These are phyloP conservation scores for Fraxinus floribunda DNA, from an alignment of 305 asterid species.

Conservation along the genomic window DNA sequence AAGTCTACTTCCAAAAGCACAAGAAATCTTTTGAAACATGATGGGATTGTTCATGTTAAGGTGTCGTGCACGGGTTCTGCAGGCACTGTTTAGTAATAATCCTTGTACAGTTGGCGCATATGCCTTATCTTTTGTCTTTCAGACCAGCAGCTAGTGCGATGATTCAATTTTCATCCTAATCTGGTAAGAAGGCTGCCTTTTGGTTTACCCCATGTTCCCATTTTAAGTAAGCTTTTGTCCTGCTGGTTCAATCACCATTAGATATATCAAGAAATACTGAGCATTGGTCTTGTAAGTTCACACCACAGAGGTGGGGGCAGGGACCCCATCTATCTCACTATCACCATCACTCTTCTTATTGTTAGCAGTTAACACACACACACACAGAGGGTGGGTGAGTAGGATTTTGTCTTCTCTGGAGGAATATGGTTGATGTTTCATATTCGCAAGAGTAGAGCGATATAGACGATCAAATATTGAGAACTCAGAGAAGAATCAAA, in stretches of 20 bases:
- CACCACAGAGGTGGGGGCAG: not conserved
- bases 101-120: not conserved
- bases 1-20: not conserved
- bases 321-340: slow-evolving; percentile 32
- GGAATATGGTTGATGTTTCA: not conserved
- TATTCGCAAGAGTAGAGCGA: not conserved
- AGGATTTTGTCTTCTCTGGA: not conserved
- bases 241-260: slow-evolving; percentile 9
- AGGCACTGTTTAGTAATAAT: not conserved
- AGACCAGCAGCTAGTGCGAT: not conserved
- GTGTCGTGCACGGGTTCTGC: not conserved
- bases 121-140: not conserved
- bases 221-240: slow-evolving; percentile 5
- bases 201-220: not conserved
- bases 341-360: slow-evolving; percentile 20
- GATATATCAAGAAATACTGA: not conserved
- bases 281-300: not conserved
- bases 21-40: not conserved
- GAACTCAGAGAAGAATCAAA: not conserved
- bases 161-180: slow-evolving; percentile 16
- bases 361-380: not conserved
- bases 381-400: no score
- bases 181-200: slow-evolving; percentile 4
- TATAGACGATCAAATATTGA: not conserved
- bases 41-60: not conserved